A percentile compares a stretch with the other conserved stretches of the same genome.
phyloP scores from a whole-genome alignment of 2,329 filamentous ascomycete species.

The Colletotrichum camelliae region DNA sequence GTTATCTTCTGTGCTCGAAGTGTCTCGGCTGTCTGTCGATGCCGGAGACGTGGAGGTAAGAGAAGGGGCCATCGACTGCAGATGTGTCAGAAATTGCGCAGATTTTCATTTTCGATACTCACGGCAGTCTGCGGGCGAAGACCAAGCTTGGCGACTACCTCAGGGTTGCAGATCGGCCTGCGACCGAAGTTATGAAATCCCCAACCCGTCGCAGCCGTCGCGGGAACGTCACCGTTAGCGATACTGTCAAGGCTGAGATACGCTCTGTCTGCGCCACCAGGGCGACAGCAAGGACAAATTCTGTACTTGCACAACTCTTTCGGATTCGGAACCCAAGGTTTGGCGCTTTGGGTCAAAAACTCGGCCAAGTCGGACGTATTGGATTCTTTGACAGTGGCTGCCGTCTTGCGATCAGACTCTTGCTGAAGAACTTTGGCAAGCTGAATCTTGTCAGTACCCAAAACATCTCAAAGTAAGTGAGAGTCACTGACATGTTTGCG shows the following conservation, averaged over 20 bases:
- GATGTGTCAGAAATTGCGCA: neutral
- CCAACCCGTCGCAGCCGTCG: slow-evolving; percentile 55
- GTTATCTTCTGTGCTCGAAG: neutral
- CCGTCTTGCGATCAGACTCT: slow-evolving; percentile 8
- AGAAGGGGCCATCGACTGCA: neutral
- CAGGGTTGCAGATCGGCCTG: slow-evolving; percentile 48
- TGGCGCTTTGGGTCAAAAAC: neutral
- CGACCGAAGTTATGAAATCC: slow-evolving; percentile 52
- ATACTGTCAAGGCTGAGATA: slow-evolving; percentile 57
- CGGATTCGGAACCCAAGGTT: slow-evolving; percentile 42
- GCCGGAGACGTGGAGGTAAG: neutral
- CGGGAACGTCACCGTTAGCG: slow-evolving; percentile 52
- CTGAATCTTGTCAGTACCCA: neutral
- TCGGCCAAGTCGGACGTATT: neutral
- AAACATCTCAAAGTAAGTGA: neutral
- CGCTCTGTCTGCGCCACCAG: slow-evolving; percentile 45
- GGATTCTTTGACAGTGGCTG: neutral
- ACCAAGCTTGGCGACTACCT: slow-evolving; percentile 45
- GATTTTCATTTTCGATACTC: slow-evolving; percentile 4
- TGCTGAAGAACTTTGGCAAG: slow-evolving; percentile 8
- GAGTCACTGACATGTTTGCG: slow-evolving; percentile 47
- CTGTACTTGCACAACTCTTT: slow-evolving; percentile 54
- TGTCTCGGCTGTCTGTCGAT: neutral
- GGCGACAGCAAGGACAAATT: slow-evolving; percentile 56
- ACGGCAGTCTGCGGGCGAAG: slow-evolving; percentile 42